Evolutionary conservation across 257 asterid species (phyloP).

Genomic region (Salvia rosmarinus): DNA sequence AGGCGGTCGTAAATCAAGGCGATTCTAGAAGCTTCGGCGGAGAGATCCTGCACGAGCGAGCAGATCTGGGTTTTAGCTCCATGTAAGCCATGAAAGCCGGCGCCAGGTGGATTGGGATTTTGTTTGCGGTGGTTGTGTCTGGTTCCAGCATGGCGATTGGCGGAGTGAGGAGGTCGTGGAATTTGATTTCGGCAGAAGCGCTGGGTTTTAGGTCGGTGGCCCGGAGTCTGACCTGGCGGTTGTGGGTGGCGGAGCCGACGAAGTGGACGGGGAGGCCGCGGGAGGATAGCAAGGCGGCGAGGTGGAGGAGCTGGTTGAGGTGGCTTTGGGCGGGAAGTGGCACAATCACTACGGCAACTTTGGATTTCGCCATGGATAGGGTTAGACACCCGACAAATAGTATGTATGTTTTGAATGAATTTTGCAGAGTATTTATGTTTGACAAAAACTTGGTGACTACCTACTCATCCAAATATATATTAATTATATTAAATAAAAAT

Average conservation of each 20-base stretch:
- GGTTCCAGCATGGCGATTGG: constrained; percentile 18
- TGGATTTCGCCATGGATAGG: constrained; percentile 18
- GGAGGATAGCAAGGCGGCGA: constrained; percentile 38
- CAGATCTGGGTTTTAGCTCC: constrained; percentile 28
- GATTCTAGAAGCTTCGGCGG: constrained; percentile 23
- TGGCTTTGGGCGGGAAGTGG: constrained; percentile 43
- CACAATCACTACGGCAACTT: constrained; percentile 32
- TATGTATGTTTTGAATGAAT: no score
- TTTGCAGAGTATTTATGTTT: no score
- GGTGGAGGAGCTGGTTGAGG: constrained; percentile 49
- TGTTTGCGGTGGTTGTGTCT: background rate
- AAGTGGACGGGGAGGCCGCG: constrained; percentile 32
- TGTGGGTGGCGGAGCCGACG: constrained; percentile 41
- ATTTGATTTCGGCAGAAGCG: constrained; percentile 14
- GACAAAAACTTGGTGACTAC: no score
- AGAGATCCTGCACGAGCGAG: constrained; percentile 27
- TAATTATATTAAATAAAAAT: no score
- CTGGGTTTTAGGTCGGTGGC: constrained; percentile 1
- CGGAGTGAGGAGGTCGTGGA: constrained; percentile 34
- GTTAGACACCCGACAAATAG: background rate
- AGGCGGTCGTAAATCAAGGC: constrained; percentile 45
- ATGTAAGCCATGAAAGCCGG: constrained; percentile 44
- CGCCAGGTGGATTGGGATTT: constrained; percentile 37
- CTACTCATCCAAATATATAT: no score
- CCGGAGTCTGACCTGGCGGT: constrained; percentile 40